Evolutionary conservation across 106 monocot genomes (phyloP).

Genomic region (Dioscorea zingiberensis): DNA sequence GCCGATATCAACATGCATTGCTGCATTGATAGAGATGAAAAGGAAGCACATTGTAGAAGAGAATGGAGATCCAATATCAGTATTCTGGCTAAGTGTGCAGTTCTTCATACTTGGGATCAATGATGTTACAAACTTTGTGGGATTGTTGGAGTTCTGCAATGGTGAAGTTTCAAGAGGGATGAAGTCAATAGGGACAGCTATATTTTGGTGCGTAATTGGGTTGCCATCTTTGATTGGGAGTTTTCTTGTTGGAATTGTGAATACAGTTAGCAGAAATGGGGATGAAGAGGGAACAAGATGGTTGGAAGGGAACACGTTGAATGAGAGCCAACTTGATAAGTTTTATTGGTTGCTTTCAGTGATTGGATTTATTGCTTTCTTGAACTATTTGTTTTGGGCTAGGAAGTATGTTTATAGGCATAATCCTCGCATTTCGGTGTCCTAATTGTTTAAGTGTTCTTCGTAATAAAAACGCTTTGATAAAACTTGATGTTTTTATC

Average conservation of each 20-base stretch:
- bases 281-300: constrained; percentile 27
- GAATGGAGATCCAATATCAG: constrained; percentile 42
- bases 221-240: constrained; percentile 40
- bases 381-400: constrained; percentile 54
- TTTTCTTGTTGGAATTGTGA: constrained; percentile 38
- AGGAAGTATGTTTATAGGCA: constrained; percentile 34
- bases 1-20: constrained; percentile 18
- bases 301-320: constrained; percentile 57
- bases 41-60: constrained; percentile 18
- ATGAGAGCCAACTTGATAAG: constrained; percentile 46
- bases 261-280: constrained; percentile 31
- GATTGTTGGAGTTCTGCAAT: constrained; percentile 67
- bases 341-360: constrained; percentile 55
- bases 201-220: constrained; percentile 62
- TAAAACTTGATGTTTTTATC: too few relatives aligned
- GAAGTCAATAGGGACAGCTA: constrained; percentile 44
- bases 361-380: constrained; percentile 17
- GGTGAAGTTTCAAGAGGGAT: constrained; percentile 34
- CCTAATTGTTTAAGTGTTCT: too few relatives aligned
- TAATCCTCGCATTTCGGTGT: constrained; percentile 6
- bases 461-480: too few relatives aligned
- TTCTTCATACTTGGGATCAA: constrained; percentile 46
- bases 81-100: constrained; percentile 51
- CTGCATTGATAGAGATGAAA: constrained; percentile 48
- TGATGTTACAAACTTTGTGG: constrained; percentile 51